These are phyloP conservation scores for Rickenella mellea DNA, from an alignment of 768 basidiomycete species.

Conservation along the genomic window DNA sequence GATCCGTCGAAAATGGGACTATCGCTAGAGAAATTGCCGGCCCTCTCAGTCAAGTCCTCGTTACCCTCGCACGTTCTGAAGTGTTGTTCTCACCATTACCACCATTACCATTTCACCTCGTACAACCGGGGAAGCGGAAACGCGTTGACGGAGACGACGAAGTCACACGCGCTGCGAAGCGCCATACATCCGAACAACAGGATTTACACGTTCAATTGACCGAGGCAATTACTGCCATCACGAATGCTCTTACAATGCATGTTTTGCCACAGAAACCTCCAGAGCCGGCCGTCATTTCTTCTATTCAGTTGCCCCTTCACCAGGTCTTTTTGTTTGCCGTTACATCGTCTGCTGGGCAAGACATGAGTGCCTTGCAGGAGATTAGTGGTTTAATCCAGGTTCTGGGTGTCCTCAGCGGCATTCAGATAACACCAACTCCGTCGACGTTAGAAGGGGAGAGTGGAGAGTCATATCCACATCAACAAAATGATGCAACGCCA, in stretches of 20 bases:
- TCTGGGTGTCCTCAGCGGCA: conserved; percentile 69
- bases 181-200: conserved; percentile 32
- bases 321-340: conserved; percentile 74
- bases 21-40: conserved; percentile 46
- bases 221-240: conserved; percentile 51
- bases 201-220: conserved; percentile 48
- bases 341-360: conserved; percentile 51
- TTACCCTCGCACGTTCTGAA: conserved; percentile 58
- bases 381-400: conserved; percentile 77
- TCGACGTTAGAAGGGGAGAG: too few species aligned
- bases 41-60: conserved; percentile 50
- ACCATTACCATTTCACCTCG: conserved; percentile 20
- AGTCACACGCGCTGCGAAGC: conserved; percentile 28
- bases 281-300: conserved; percentile 51
- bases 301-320: conserved; percentile 63
- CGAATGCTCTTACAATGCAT: conserved; percentile 35
- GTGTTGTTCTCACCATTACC: conserved; percentile 52
- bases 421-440: conserved; percentile 44
- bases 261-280: conserved; percentile 29
- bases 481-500: too few species aligned
- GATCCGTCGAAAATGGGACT: conserved; percentile 34
- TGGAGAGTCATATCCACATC: too few species aligned
- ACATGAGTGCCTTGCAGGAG: conserved; percentile 58
- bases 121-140: conserved; percentile 70
- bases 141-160: conserved; percentile 44